These are phyloP conservation scores for Gleditsia sinensis DNA, from an alignment of 306 rosid species.

Conservation along the genomic window DNA sequence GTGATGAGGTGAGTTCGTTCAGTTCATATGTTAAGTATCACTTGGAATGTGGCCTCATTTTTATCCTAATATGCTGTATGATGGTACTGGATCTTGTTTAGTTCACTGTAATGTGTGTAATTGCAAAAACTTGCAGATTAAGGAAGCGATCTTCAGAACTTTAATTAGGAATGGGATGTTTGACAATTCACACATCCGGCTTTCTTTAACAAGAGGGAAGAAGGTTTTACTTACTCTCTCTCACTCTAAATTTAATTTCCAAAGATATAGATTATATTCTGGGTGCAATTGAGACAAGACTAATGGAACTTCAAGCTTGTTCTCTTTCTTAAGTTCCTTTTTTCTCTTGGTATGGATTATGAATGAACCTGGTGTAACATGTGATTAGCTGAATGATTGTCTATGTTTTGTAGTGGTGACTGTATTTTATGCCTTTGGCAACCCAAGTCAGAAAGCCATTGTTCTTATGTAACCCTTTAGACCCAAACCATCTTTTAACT, in stretches of 20 bases:
- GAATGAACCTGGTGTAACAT: not conserved
- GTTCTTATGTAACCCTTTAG: not conserved
- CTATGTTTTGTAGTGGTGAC: slow-evolving; percentile 8
- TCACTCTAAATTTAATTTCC: not conserved
- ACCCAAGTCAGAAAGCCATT: slow-evolving; percentile 3
- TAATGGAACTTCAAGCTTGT: not conserved
- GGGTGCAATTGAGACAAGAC: not conserved
- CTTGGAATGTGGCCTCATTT: not conserved
- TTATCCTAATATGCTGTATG: slow-evolving; percentile 3
- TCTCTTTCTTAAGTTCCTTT: not conserved
- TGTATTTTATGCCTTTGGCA: slow-evolving; percentile 10
- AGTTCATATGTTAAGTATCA: not conserved
- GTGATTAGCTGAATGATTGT: slow-evolving; percentile 7
- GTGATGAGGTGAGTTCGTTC: slow-evolving; percentile 59
- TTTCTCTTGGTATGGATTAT: slow-evolving; percentile 7
- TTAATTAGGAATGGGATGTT: slow-evolving; percentile 83
- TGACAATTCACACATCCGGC: slow-evolving; percentile 75
- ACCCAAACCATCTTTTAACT: slow-evolving; percentile 5
- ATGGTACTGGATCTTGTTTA: slow-evolving; percentile 23
- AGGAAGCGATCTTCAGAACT: slow-evolving; percentile 79
- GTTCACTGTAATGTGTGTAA: slow-evolving; percentile 10
- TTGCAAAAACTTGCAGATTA: slow-evolving; percentile 56
- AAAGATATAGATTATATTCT: not conserved
- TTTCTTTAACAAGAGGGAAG: slow-evolving; percentile 81
- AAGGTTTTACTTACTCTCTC: slow-evolving; percentile 51